Evolutionary conservation across 163 green algal species (phyloP), one percentile per base, ranked within the genome.

Genomic region (Scenedesmus sp.): DNA sequence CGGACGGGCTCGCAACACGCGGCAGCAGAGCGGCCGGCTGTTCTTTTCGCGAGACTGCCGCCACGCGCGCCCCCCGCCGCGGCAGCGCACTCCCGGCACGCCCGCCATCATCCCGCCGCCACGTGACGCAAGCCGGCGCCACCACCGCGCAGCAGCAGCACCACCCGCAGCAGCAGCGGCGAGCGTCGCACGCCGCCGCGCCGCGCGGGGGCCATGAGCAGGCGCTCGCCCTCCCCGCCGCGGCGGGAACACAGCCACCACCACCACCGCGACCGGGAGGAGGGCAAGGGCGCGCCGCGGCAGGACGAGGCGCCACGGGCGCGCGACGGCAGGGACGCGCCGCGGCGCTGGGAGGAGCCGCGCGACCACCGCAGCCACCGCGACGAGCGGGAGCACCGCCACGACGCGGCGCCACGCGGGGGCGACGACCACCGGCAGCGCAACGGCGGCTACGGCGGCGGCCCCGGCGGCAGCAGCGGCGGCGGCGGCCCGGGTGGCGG

Each of bases 261-360:
- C 34, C 28, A 70, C 48, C 36, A 63, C n/a, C n/a, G n/a, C n/a
- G n/a, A n/a, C 39, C 60, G 63, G 67, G 51, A 63, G 11, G 31
- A 54, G 29, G 60, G 63, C 9, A 64, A 67, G 20, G 39, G 45
- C 4, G 28, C 22, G 26, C 47, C 22, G 31, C 2, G 36, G 50
- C 33, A 66, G 69, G 11, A n/a, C 56, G 50, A 64, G 63, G 63
- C 18, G 62, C 18, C 26, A 18, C 24, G 65, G 51, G 10, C 47
- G 48, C 4, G 9, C 26, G 28, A 31, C 13, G 36, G 39, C 62
- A 47, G 62, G 36, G 36, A 54, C 7, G 22, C 36, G 20, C 29
- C 7, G 26, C 20, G 64, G 39, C 33, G 64, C 36, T 56, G 62
- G 36, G 22, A 70, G 20, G 62, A 70, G 22, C 22, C 47, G 18